These are phyloP conservation scores for Sodiomyces alkalinus DNA, from an alignment of 2,329 filamentous ascomycete genomes.

Conservation along the genomic window DNA sequence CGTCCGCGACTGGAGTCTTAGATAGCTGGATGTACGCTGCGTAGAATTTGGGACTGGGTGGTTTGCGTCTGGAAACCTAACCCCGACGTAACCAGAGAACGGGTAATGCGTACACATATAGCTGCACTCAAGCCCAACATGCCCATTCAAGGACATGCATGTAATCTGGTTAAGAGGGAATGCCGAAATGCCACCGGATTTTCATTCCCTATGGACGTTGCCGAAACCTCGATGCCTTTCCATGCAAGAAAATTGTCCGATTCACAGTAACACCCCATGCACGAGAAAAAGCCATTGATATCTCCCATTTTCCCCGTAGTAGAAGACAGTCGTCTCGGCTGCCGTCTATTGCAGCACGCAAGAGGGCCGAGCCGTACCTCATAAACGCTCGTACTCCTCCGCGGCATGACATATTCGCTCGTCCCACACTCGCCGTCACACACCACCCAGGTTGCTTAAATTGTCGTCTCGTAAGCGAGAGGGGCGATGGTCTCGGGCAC, in stretches of 20 bases:
- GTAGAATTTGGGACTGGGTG: too few relatives aligned
- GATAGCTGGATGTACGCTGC: too few relatives aligned
- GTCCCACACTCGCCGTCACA: slow-evolving; percentile 6
- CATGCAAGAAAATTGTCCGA: slow-evolving; percentile 10
- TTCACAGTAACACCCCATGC: slow-evolving; percentile 11
- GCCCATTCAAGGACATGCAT: too few relatives aligned
- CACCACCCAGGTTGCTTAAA: slow-evolving; percentile 55
- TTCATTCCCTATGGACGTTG: slow-evolving; percentile 10
- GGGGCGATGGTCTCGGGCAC: slow-evolving; percentile 83
- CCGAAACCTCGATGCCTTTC: slow-evolving; percentile 10
- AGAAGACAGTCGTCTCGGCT: slow-evolving; percentile 3
- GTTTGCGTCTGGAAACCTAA: too few relatives aligned
- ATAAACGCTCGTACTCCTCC: neutral
- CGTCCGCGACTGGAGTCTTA: too few relatives aligned
- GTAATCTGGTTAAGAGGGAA: too few relatives aligned
- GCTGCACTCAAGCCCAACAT: too few relatives aligned
- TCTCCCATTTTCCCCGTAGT: slow-evolving; percentile 5
- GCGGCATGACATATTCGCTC: slow-evolving; percentile 1
- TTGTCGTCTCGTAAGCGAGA: slow-evolving; percentile 94
- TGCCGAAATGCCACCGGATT: slow-evolving; percentile 8
- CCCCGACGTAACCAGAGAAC: too few relatives aligned
- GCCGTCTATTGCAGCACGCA: slow-evolving; percentile 1
- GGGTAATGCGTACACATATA: too few relatives aligned
- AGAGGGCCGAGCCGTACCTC: slow-evolving; percentile 1
- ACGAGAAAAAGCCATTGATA: slow-evolving; percentile 8